These are phyloP conservation scores for Penicillium sp. DNA, from an alignment of 2,329 filamentous ascomycete species.

Conservation along the genomic window DNA sequence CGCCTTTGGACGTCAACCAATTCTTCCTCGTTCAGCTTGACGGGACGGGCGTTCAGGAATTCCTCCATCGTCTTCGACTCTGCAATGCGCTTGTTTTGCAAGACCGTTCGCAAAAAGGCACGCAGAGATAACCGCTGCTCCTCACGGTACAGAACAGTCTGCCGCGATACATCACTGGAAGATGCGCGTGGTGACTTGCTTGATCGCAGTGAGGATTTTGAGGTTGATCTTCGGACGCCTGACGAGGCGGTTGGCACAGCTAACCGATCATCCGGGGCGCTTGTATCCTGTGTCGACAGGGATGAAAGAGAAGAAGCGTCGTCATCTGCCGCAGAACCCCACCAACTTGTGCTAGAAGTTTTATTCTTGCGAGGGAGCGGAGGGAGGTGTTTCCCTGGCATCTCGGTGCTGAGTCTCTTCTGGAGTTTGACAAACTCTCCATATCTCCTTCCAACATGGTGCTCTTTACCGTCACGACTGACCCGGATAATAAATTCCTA, in stretches of 20 bases:
- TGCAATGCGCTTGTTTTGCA: slow-evolving; percentile 82
- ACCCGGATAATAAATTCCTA: slow-evolving; percentile 89
- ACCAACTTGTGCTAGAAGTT: slow-evolving; percentile 63
- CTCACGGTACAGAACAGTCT: slow-evolving; percentile 74
- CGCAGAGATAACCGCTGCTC: slow-evolving; percentile 87
- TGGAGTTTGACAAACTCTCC: slow-evolving; percentile 83
- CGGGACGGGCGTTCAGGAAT: slow-evolving; percentile 74
- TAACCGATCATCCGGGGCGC: slow-evolving; percentile 39
- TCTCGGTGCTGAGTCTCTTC: slow-evolving; percentile 75
- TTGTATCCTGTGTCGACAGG: slow-evolving; percentile 67
- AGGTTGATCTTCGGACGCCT: slow-evolving; percentile 29
- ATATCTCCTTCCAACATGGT: slow-evolving; percentile 82
- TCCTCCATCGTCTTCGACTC: slow-evolving; percentile 80
- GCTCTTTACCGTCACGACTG: slow-evolving; percentile 72
- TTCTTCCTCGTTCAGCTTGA: slow-evolving; percentile 79
- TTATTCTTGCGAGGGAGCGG: slow-evolving; percentile 92
- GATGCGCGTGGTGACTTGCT: slow-evolving; percentile 36
- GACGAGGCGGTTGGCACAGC: slow-evolving; percentile 34
- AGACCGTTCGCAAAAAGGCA: slow-evolving; percentile 82
- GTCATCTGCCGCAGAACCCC: slow-evolving; percentile 61
- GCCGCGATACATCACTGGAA: slow-evolving; percentile 45
- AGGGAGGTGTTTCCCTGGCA: slow-evolving; percentile 87
- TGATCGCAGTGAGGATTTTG: slow-evolving; percentile 33
- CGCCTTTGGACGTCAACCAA: slow-evolving; percentile 75
- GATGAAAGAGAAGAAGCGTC: slow-evolving; percentile 82